Base-by-base conservation (phyloP, 192 early-diverging fungal genomes). In the Geranomyces variabilis region DNA sequence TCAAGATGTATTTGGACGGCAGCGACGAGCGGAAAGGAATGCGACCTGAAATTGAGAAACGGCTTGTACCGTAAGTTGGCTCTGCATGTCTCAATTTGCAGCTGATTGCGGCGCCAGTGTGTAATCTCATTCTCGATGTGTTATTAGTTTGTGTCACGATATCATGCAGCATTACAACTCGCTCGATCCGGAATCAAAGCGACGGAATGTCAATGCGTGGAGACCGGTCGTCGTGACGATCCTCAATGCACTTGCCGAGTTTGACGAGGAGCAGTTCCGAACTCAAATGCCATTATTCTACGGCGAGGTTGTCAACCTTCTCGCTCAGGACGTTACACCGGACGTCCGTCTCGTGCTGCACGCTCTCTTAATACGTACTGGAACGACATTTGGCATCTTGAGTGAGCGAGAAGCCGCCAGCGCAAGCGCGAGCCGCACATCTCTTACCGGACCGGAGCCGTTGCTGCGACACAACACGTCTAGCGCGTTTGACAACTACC, bases 151-250 rank as follows among this genome's bases (percentile, higher is more conserved):
- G 64, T 82, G 76, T 74, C 82, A 56, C 77, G 87, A 86, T 65
- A 89, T 93, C 47, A 75, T 93, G 53, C 65, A 66, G 17, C 73
- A 83, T 21, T 93, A 87, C 75, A 86, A 86, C 66, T 79, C 80
- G 19, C 71, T 92, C 12, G 90, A 93, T 66, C 86, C 84, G 28
- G 87, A 91, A 70, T 83, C 89, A 31, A 91, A 92, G 66, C 79
- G 84, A 26, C 77, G 88, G 33, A 90, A 92, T 63, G 82, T 91
- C 36, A 78, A 80, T 53, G 88, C 90, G 0, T 94, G 92, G 92
- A 80, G 86, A 65, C 91, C 92, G 34, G 88, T 92, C 1, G 85
- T 94, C 12, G 82, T 89, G 28, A 83, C 80, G 41, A 89, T 94
- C 45, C 72, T 94, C 36, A 90, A 88, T 47, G 86, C 88, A 7